Conservation (phyloP, 2,329 filamentous ascomycete genomes). For the Emmonsiellopsis sp. region DNA sequence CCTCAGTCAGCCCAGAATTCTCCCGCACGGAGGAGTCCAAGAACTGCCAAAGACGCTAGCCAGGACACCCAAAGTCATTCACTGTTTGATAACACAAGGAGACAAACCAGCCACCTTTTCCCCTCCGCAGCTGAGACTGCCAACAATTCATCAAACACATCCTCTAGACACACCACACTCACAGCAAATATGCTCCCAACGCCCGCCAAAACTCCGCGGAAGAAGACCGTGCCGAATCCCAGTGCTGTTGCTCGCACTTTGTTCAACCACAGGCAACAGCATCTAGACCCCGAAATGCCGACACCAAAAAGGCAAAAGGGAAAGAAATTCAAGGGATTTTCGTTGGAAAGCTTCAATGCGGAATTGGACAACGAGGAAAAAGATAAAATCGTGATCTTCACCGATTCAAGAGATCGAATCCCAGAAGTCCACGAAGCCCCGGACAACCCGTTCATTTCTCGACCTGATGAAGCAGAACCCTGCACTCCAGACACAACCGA, state of each 20-base stretch:
- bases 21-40: slow-evolving; percentile 19
- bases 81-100: slow-evolving; percentile 6
- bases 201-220: slow-evolving; percentile 53
- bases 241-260: slow-evolving; percentile 44
- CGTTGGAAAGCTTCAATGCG: slow-evolving; percentile 35
- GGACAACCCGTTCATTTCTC: slow-evolving; percentile 49
- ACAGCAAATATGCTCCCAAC: slow-evolving; percentile 46
- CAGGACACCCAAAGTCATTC: slow-evolving; percentile 1
- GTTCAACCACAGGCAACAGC: slow-evolving; percentile 40
- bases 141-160: slow-evolving; percentile 8
- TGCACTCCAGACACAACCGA: slow-evolving; percentile 1
- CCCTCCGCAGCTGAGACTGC: slow-evolving; percentile 6
- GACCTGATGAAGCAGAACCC: slow-evolving; percentile 22
- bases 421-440: slow-evolving; percentile 43
- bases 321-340: slow-evolving; percentile 37
- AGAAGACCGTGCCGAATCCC: slow-evolving; percentile 39
- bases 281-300: slow-evolving; percentile 35
- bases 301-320: slow-evolving; percentile 39
- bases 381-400: slow-evolving; percentile 48
- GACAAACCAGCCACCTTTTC: not conserved
- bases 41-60: slow-evolving; percentile 1
- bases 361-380: slow-evolving; percentile 22
- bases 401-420: slow-evolving; percentile 54
- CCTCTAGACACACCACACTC: slow-evolving; percentile 15
- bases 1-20: slow-evolving; percentile 20